phyloP scores from a whole-genome alignment of 2,329 filamentous ascomycete genomes.

The Gliomastix tumulicola region DNA sequence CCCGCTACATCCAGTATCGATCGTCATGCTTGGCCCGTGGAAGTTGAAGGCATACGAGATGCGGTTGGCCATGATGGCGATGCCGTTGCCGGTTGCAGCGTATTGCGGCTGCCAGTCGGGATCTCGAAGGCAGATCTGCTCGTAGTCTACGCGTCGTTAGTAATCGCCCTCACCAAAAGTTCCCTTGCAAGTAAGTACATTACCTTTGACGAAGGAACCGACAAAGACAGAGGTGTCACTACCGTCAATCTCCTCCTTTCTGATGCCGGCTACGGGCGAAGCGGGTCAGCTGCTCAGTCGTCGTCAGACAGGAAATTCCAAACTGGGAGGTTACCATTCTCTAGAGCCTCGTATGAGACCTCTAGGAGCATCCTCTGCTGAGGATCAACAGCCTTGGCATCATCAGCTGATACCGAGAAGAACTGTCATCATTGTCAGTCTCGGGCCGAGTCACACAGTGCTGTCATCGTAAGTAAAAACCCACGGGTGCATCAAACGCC shows the following conservation, averaged over 20 bases:
- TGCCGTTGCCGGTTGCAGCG: constrained; percentile 44
- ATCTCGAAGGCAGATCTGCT: constrained; percentile 41
- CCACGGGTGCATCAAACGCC: constrained; percentile 41
- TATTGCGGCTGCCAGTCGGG: constrained; percentile 42
- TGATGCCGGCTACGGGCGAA: constrained; percentile 32
- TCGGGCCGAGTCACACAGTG: too few species aligned
- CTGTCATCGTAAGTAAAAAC: constrained; percentile 11
- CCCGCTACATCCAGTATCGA: constrained; percentile 54
- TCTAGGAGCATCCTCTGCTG: constrained; percentile 46
- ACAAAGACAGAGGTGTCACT: constrained; percentile 40
- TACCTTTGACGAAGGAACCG: constrained; percentile 43
- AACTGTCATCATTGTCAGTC: constrained; percentile 25
- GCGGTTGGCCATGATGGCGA: constrained; percentile 47
- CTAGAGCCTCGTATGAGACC: constrained; percentile 40
- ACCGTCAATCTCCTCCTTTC: constrained; percentile 32
- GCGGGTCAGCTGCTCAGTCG: too few species aligned
- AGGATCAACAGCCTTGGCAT: constrained; percentile 45
- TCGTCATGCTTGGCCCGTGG: constrained; percentile 46
- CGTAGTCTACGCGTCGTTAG: constrained; percentile 30
- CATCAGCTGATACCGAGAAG: constrained; percentile 40
- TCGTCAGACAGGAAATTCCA: background rate
- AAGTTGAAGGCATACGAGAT: constrained; percentile 50
- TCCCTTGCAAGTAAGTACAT: background rate
- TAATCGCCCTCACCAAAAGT: background rate
- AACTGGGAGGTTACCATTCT: constrained; percentile 28